Conservation (phyloP, 768 basidiomycete species). For the Mycena amicta region DNA sequence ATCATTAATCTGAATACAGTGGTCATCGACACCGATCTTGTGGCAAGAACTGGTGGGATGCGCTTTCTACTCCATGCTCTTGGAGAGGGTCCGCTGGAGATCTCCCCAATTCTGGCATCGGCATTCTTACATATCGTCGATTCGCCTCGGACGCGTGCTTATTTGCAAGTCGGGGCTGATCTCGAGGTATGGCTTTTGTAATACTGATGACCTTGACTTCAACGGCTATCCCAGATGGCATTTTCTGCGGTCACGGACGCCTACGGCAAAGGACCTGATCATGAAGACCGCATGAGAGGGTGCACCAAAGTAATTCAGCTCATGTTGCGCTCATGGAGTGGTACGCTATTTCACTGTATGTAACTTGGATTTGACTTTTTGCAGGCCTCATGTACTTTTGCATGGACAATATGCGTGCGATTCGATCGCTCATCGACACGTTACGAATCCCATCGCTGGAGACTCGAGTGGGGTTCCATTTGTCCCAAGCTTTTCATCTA, state of each 20-base stretch:
- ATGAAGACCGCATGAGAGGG: conserved; percentile 78
- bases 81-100: conserved; percentile 86
- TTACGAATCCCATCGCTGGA: conserved; percentile 87
- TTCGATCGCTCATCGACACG: conserved; percentile 82
- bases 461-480: conserved; percentile 64
- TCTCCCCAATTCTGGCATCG: conserved; percentile 75
- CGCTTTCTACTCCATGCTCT: conserved; percentile 83
- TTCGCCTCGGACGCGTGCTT: conserved; percentile 77
- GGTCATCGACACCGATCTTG: conserved; percentile 83
- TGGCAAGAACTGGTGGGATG: conserved; percentile 80
- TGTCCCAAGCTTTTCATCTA: background rate
- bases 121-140: conserved; percentile 86
- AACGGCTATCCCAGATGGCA: conserved; percentile 58
- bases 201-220: background rate
- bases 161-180: conserved; percentile 80
- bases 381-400: conserved; percentile 90
- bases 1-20: conserved; percentile 47
- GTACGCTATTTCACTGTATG: conserved; percentile 46
- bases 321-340: conserved; percentile 92
- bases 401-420: conserved; percentile 83
- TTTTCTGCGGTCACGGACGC: conserved; percentile 91
- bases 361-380: background rate
- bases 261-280: conserved; percentile 79
- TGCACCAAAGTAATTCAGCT: conserved; percentile 77
- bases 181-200: conserved; percentile 67